phyloP scores from a whole-genome alignment of 2,329 filamentous ascomycete genomes.

The Lasiodiplodia hormozganensis region DNA sequence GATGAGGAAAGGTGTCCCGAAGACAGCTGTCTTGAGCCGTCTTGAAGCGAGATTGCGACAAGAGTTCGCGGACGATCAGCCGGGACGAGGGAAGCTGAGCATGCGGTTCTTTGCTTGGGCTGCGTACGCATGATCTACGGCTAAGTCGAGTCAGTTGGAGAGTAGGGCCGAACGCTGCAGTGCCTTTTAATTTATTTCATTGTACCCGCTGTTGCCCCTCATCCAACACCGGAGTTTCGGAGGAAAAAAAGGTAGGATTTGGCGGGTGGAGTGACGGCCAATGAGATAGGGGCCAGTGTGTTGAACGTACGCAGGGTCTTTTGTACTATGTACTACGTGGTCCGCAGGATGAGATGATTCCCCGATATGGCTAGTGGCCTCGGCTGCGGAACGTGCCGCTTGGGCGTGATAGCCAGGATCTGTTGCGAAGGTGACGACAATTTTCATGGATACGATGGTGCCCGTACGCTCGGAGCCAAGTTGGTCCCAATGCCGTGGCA shows the following conservation, averaged over 20 bases:
- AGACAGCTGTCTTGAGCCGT: not conserved
- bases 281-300: not conserved
- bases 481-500: not conserved
- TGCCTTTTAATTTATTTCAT: not conserved
- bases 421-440: not conserved
- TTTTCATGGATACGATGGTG: not conserved
- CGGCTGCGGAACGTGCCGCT: not conserved
- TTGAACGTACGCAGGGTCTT: not conserved
- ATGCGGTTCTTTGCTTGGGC: not conserved
- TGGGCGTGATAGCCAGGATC: not conserved
- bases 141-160: not conserved
- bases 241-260: not conserved
- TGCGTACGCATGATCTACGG: not conserved
- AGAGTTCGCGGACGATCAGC: not conserved
- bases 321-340: not conserved
- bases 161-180: not conserved
- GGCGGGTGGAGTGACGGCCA: not conserved
- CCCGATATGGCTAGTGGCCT: not conserved
- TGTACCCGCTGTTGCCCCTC: not conserved
- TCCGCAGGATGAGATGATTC: not conserved
- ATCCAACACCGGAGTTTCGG: not conserved
- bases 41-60: conserved; percentile 8
- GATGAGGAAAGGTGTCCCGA: no score
- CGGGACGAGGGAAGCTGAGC: not conserved
- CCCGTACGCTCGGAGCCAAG: not conserved